phyloP scores from a whole-genome alignment of 768 basidiomycete species.

The Leccinum barrowsii region DNA sequence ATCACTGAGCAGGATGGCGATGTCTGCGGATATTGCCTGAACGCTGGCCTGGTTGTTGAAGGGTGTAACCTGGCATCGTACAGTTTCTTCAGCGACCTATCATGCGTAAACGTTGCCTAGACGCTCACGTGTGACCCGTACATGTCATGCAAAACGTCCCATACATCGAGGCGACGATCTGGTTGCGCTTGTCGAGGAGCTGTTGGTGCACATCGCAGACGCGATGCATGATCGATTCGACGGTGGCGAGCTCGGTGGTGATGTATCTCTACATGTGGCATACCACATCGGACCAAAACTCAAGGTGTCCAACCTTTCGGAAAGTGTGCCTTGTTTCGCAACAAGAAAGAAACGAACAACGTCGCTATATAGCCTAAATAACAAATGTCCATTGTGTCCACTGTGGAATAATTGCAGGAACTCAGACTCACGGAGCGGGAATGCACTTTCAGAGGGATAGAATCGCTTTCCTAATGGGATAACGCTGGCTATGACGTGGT shows the following conservation, averaged over 20 bases:
- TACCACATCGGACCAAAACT: constrained; percentile 74
- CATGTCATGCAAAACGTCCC: constrained; percentile 83
- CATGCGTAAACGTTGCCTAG: not conserved
- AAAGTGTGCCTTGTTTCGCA: constrained; percentile 54
- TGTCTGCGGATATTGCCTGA: too few relatives aligned
- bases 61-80: constrained; percentile 59
- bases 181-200: too few relatives aligned
- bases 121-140: constrained; percentile 77
- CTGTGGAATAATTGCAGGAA: not conserved
- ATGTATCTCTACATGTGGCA: constrained; percentile 67
- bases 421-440: constrained; percentile 69
- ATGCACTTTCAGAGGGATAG: constrained; percentile 87
- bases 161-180: constrained; percentile 25
- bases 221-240: too few relatives aligned
- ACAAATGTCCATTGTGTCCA: not conserved
- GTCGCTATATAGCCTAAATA: constrained; percentile 68
- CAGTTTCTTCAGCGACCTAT: constrained; percentile 1
- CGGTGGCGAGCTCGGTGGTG: too few relatives aligned
- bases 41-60: constrained; percentile 33
- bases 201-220: too few relatives aligned
- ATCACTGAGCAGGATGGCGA: too few relatives aligned
- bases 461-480: constrained; percentile 79
- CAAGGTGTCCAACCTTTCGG: constrained; percentile 81
- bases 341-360: constrained; percentile 70
- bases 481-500: constrained; percentile 60